phyloP scores from a whole-genome alignment of 176 grass and related monocot genomes.

The Zea luxurians region DNA sequence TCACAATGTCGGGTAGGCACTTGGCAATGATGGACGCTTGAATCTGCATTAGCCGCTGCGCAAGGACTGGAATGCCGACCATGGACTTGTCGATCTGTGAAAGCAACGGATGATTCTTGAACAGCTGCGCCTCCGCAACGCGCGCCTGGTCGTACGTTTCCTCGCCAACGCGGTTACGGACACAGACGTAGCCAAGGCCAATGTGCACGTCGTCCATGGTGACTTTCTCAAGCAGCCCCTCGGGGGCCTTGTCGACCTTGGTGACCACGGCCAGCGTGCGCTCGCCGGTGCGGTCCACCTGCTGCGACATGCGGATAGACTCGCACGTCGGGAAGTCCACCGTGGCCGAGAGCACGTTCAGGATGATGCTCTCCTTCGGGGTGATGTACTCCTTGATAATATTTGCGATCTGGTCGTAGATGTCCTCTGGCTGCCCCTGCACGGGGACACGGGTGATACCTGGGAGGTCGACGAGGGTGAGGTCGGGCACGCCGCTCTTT shows the following conservation, averaged over 20 bases:
- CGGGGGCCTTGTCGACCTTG: conserved; percentile 42
- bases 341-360: conserved; percentile 59
- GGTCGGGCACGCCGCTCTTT: conserved; percentile 53
- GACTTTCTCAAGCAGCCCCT: conserved; percentile 64
- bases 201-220: conserved; percentile 61
- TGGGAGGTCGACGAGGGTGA: conserved; percentile 59
- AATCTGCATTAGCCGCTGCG: conserved; percentile 37
- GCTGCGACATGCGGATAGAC: conserved; percentile 68
- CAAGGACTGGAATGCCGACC: conserved; percentile 47
- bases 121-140: conserved; percentile 20
- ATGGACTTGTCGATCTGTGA: conserved; percentile 49
- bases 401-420: conserved; percentile 52
- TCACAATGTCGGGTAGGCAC: conserved; percentile 54
- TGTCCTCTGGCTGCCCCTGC: conserved; percentile 44
- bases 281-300: conserved; percentile 55
- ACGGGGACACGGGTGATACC: conserved; percentile 70
- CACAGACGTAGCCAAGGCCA: conserved; percentile 61
- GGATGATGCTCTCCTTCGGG: conserved; percentile 59
- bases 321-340: conserved; percentile 73
- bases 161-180: conserved; percentile 50
- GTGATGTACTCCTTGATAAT: conserved; percentile 60
- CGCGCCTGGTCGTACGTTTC: conserved; percentile 55
- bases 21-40: conserved; percentile 42
- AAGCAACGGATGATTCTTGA: conserved; percentile 24
- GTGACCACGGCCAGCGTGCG: conserved; percentile 69